A percentile compares a stretch with the other conserved stretches of the same genome.
phyloP scores from a whole-genome alignment of 352 stramenopile species.

The Pythium brachiatum region DNA sequence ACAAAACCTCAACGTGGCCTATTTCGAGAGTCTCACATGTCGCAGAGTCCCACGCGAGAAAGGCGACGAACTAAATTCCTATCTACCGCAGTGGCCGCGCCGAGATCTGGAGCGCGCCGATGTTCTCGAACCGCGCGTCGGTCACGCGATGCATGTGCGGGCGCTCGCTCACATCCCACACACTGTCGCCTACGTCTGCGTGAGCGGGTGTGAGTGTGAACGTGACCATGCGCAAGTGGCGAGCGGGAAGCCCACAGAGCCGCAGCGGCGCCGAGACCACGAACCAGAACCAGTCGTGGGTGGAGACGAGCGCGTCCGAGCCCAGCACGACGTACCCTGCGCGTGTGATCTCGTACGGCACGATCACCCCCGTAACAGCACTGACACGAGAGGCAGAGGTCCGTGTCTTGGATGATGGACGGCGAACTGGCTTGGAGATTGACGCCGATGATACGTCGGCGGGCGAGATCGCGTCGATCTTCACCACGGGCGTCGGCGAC shows the following conservation, averaged over 20 bases:
- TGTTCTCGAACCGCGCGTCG: conserved; percentile 8
- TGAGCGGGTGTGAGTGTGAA: not conserved
- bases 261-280: conserved; percentile 15
- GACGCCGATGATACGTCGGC: not conserved
- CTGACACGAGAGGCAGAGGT: not conserved
- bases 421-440: not conserved
- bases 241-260: not conserved
- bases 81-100: conserved; percentile 1
- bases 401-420: not conserved
- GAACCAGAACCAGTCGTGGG: conserved; percentile 24
- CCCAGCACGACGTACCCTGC: conserved; percentile 21
- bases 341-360: conserved; percentile 16
- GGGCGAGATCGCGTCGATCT: not conserved
- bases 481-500: not conserved
- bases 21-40: no score
- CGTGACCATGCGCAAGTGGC: conserved; percentile 19
- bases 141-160: conserved; percentile 21
- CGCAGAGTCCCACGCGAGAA: no score
- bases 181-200: not conserved
- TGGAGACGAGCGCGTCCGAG: conserved; percentile 12
- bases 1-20: no score
- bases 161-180: conserved; percentile 12
- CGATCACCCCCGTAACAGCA: conserved; percentile 22
- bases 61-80: no score
- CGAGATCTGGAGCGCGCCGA: conserved; percentile 18